These are phyloP conservation scores for Monilinia fructicola DNA, from an alignment of 2,329 filamentous ascomycete species.

Conservation along the genomic window DNA sequence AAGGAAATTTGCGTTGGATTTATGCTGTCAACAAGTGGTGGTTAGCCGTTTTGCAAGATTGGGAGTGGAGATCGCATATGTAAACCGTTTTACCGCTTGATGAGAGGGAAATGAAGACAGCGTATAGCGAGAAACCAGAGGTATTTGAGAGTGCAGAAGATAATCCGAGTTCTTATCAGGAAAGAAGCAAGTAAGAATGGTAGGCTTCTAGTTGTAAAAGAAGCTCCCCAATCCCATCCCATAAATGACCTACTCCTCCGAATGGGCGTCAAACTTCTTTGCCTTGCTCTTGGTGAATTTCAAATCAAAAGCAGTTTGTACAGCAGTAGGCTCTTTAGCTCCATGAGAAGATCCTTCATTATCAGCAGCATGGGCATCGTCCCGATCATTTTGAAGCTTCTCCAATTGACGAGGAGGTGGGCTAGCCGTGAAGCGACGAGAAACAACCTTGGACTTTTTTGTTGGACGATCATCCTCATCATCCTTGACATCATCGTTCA, in stretches of 20 bases:
- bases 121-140: not conserved
- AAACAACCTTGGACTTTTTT: not conserved
- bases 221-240: fast-evolving
- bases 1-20: not conserved
- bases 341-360: not conserved
- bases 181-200: not conserved
- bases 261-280: constrained; percentile 1
- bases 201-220: not conserved
- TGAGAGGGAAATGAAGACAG: not conserved
- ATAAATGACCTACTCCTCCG: not conserved
- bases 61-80: not conserved
- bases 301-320: not conserved
- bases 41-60: not conserved
- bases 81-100: not conserved
- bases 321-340: too few species aligned
- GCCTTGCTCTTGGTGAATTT: not conserved
- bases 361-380: not conserved
- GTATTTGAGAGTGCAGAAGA: fast-evolving
- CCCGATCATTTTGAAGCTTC: not conserved
- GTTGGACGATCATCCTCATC: not conserved
- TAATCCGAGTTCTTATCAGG: not conserved
- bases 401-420: not conserved
- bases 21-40: not conserved
- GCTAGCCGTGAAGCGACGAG: not conserved
- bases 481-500: not conserved